Evolutionary conservation across 257 asterid genomes (phyloP).

Genomic region (Solanum appendiculatum): DNA sequence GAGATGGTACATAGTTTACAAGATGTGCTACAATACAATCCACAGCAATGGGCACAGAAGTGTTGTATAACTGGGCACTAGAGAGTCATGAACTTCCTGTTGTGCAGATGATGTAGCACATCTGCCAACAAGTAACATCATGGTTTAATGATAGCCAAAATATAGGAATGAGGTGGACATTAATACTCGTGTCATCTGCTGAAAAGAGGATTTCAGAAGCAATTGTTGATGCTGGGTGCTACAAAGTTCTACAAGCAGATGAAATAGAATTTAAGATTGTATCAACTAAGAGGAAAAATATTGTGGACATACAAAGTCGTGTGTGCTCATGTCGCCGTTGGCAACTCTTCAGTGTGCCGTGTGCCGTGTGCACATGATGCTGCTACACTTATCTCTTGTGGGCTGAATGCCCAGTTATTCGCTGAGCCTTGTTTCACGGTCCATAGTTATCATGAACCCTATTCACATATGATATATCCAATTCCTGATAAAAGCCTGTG

Average conservation of each 20-base stretch:
- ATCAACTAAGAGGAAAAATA: constrained; percentile 77
- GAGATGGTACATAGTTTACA: constrained; percentile 80
- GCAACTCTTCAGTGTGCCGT: constrained; percentile 92
- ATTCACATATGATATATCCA: constrained; percentile 77
- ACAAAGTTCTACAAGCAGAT: constrained; percentile 84
- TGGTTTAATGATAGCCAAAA: constrained; percentile 73
- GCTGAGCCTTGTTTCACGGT: constrained; percentile 87
- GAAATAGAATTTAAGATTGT: constrained; percentile 97
- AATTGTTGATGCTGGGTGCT: constrained; percentile 72
- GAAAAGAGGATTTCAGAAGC: constrained; percentile 83
- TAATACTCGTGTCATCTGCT: constrained; percentile 72
- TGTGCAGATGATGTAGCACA: constrained; percentile 89
- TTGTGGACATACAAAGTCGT: constrained; percentile 80
- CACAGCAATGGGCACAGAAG: no score
- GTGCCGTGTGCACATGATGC: constrained; percentile 96
- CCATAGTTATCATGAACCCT: constrained; percentile 70
- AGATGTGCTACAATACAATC: constrained; percentile 57
- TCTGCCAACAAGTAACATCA: constrained; percentile 53
- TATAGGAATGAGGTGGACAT: constrained; percentile 47
- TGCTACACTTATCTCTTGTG: constrained; percentile 89
- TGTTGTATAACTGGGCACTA: no score
- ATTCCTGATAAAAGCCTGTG: constrained; percentile 66
- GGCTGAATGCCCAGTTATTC: constrained; percentile 67
- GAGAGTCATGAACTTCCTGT: constrained; percentile 88
- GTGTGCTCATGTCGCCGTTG: constrained; percentile 91